phyloP scores from a whole-genome alignment of 257 asterid genomes.

The Thymus quinquecostatus region DNA sequence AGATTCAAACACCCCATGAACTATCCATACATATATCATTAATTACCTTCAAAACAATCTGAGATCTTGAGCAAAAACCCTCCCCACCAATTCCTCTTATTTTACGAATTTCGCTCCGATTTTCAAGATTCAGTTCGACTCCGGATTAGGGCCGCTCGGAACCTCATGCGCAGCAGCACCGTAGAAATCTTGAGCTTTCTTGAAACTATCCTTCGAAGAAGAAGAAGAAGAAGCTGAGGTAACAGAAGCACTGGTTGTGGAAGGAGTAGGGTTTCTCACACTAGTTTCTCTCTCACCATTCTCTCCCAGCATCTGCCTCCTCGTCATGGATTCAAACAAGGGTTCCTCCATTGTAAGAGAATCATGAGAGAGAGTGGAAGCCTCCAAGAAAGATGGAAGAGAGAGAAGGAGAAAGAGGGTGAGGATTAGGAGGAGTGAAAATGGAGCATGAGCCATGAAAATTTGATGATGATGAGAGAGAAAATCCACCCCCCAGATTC shows the following conservation, averaged over 20 bases:
- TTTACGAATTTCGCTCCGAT: neutral
- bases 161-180: conserved; percentile 73
- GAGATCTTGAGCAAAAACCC: conserved; percentile 17
- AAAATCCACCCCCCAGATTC: conserved; percentile 67
- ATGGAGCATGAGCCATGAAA: conserved; percentile 61
- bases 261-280: conserved; percentile 1
- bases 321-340: neutral
- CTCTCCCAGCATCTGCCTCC: conserved; percentile 33
- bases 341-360: conserved; percentile 26
- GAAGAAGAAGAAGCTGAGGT: neutral
- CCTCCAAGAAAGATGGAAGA: conserved; percentile 22
- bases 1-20: neutral
- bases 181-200: conserved; percentile 34
- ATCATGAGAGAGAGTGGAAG: neutral
- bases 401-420: conserved; percentile 30
- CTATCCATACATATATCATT: neutral
- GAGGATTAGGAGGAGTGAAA: conserved; percentile 34
- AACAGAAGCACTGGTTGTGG: neutral
- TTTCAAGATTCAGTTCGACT: conserved; percentile 51
- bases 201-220: neutral
- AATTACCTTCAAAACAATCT: conserved; percentile 26
- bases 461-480: conserved; percentile 51
- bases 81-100: neutral
- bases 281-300: conserved; percentile 16
- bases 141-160: conserved; percentile 91